Percentiles rank a stretch among this genome's conserved stretches.
These are phyloP conservation scores for Ampelomyces quisqualis DNA, from an alignment of 2,329 filamentous ascomycete genomes.

Conservation along the genomic window DNA sequence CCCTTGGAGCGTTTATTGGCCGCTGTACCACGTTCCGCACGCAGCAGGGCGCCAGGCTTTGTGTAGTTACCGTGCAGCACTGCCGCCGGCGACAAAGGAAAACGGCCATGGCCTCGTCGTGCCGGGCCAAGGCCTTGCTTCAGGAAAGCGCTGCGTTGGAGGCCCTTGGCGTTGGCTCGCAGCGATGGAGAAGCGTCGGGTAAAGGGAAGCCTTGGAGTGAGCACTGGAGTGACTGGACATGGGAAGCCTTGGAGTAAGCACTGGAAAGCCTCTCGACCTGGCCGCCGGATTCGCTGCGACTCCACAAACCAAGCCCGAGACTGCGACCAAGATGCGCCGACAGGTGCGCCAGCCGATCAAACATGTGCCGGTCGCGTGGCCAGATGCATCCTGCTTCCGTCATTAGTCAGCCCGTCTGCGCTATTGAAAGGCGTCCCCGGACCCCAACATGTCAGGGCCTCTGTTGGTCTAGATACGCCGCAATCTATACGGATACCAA, in stretches of 20 bases:
- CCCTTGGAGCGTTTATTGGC: conserved; percentile 16
- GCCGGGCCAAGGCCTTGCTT: conserved; percentile 38
- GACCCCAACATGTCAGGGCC: conserved; percentile 5
- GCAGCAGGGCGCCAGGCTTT: conserved; percentile 1
- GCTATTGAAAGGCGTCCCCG: conserved; percentile 9
- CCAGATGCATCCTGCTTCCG: conserved; percentile 4
- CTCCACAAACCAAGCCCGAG: conserved; percentile 5
- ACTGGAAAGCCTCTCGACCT: too few species aligned
- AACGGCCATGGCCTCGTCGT: too few species aligned
- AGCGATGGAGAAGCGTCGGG: too few species aligned
- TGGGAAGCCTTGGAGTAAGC: too few species aligned
- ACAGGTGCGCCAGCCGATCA: conserved; percentile 11
- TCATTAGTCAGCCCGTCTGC: conserved; percentile 14
- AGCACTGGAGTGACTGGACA: too few species aligned
- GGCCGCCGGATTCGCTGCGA: conserved; percentile 9
- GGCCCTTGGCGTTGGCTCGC: too few species aligned
- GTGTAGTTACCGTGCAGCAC: neutral
- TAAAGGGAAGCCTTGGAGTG: too few species aligned
- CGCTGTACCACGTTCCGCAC: conserved; percentile 26
- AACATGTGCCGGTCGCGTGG: conserved; percentile 20
- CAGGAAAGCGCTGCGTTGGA: conserved; percentile 36
- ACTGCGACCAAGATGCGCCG: conserved; percentile 7
- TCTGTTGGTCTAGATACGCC: too few species aligned
- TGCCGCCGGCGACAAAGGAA: neutral
- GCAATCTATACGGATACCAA: conserved; percentile 15